Evolutionary conservation across 139 green algal species (phyloP).

Genomic region (Raphidocelis subcapitata): DNA sequence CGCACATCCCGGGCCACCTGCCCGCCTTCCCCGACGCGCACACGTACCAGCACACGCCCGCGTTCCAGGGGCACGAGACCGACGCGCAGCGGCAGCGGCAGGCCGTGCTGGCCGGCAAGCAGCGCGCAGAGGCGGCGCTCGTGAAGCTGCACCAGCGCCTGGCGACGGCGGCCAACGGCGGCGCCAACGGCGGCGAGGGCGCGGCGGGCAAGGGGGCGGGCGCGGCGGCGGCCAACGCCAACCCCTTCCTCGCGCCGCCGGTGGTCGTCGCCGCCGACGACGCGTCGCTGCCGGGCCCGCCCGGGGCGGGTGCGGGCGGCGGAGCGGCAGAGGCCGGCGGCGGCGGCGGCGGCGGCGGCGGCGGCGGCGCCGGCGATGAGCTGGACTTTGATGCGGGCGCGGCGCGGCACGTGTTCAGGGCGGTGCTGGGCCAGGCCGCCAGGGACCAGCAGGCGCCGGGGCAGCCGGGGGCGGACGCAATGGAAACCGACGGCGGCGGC

Average conservation of each 20-base stretch:
- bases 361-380: too few species aligned
- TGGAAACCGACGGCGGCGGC: too few species aligned
- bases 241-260: constrained; percentile 35
- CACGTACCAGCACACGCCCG: constrained; percentile 63
- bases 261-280: constrained; percentile 2
- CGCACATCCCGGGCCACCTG: constrained; percentile 76
- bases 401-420: too few species aligned
- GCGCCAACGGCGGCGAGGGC: background rate
- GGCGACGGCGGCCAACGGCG: background rate
- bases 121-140: constrained; percentile 32
- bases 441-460: too few species aligned
- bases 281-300: too few species aligned
- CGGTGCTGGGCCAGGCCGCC: too few species aligned
- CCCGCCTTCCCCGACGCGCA: constrained; percentile 87
- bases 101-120: constrained; percentile 38
- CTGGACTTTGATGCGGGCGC: too few species aligned
- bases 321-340: too few species aligned
- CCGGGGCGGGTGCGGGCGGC: too few species aligned
- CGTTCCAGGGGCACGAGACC: constrained; percentile 41
- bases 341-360: too few species aligned
- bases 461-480: too few species aligned
- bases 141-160: constrained; percentile 26
- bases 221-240: constrained; percentile 4
- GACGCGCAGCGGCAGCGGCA: constrained; percentile 51
- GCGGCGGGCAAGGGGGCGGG: background rate